phyloP scores from a whole-genome alignment of 257 asterid species.

The Solanum pennellii region DNA sequence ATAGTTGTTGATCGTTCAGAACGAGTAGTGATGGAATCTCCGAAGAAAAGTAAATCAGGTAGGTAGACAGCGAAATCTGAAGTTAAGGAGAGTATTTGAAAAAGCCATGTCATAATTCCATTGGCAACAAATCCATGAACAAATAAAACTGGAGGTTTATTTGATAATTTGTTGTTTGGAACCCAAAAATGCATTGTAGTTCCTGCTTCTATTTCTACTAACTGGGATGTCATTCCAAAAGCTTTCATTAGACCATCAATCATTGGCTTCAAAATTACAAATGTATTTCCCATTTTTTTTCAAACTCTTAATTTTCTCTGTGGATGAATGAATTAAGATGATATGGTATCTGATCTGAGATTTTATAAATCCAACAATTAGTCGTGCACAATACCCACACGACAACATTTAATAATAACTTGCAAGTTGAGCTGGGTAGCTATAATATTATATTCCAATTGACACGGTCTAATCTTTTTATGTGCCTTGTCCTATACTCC shows the following conservation, averaged over 20 bases:
- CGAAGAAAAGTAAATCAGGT: constrained; percentile 9
- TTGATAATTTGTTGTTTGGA: neutral
- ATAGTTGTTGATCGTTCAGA: neutral
- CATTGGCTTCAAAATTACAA: neutral
- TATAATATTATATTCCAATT: no score
- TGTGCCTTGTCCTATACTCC: neutral
- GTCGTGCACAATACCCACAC: neutral
- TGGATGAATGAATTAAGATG: neutral
- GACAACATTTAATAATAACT: neutral
- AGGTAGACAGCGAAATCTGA: neutral
- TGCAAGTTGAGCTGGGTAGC: neutral
- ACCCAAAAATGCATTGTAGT: constrained; percentile 11
- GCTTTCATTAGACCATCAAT: neutral
- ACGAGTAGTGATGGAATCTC: neutral
- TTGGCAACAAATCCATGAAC: constrained; percentile 4
- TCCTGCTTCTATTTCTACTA: constrained; percentile 13
- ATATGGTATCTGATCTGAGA: neutral
- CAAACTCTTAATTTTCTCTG: neutral
- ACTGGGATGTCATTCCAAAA: neutral
- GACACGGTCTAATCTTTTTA: neutral
- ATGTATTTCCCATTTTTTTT: neutral
- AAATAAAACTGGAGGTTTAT: neutral
- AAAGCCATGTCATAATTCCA: constrained; percentile 4
- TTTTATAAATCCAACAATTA: neutral
- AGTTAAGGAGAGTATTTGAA: neutral